A percentile compares a stretch with the other conserved stretches of the same genome.
These are phyloP conservation scores for Barnettozyma vustinii DNA, from an alignment of 805 yeast species.

Conservation along the genomic window DNA sequence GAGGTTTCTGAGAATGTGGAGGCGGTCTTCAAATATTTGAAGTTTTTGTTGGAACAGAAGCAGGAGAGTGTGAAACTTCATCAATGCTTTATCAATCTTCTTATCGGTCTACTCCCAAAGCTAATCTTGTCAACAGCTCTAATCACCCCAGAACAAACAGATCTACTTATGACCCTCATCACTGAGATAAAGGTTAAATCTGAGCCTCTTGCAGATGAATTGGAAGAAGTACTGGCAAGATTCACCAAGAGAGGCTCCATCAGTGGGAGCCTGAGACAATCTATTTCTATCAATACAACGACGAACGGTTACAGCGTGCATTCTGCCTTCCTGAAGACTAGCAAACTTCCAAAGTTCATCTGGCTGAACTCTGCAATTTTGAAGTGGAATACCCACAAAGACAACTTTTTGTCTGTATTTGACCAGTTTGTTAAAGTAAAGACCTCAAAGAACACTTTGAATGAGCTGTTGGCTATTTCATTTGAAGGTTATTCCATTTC, in stretches of 20 bases:
- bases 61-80: background rate
- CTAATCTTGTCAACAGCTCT: conserved; percentile 4
- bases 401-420: conserved; percentile 29
- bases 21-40: conserved; percentile 11
- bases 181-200: conserved; percentile 3
- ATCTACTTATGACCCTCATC: conserved; percentile 11
- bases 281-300: conserved; percentile 4
- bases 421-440: conserved; percentile 29
- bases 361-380: conserved; percentile 34
- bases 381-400: conserved; percentile 29
- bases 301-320: conserved; percentile 1
- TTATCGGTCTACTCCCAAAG: conserved; percentile 10
- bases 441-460: conserved; percentile 24
- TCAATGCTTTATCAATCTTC: conserved; percentile 12
- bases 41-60: conserved; percentile 6
- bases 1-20: conserved; percentile 15
- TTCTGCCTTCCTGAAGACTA: conserved; percentile 18
- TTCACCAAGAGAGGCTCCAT: conserved; percentile 15
- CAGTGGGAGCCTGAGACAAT: conserved; percentile 10
- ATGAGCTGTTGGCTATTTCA: conserved; percentile 38
- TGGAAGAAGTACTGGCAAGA: conserved; percentile 11
- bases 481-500: conserved; percentile 39
- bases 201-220: conserved; percentile 10
- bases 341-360: conserved; percentile 22
- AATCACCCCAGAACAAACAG: conserved; percentile 10